phyloP scores from a whole-genome alignment of 768 basidiomycete genomes.

The Leccinum disarticulatum region DNA sequence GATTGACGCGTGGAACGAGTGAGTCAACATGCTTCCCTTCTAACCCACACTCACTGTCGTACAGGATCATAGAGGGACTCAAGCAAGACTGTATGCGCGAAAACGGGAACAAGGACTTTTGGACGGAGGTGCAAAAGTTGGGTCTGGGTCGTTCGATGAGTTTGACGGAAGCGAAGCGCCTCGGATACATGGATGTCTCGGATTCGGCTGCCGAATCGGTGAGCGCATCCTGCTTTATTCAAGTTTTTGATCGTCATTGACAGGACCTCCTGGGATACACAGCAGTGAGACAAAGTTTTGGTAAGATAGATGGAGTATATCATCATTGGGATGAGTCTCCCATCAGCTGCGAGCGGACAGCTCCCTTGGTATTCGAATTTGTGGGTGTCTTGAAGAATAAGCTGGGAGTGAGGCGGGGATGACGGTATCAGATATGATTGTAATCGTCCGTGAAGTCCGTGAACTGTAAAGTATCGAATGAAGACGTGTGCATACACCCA shows the following conservation, averaged over 20 bases:
- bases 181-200: conserved; percentile 56
- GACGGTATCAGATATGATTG: background rate
- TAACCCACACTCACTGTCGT: background rate
- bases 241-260: background rate
- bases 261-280: conserved; percentile 23
- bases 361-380: background rate
- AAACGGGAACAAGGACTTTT: conserved; percentile 68
- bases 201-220: conserved; percentile 59
- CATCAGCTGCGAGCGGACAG: background rate
- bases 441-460: background rate
- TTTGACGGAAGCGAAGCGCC: conserved; percentile 62
- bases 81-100: conserved; percentile 52
- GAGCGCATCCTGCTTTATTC: conserved; percentile 16
- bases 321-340: background rate
- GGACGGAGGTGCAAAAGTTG: conserved; percentile 52
- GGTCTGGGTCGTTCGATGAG: conserved; percentile 59
- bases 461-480: background rate
- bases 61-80: conserved; percentile 62
- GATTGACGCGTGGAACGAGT: conserved; percentile 80
- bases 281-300: conserved; percentile 9
- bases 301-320: background rate
- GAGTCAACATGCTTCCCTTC: background rate
- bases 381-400: background rate
- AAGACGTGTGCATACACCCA: background rate
- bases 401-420: background rate